Conservation (phyloP, 495 filamentous ascomycete species). For the Tuber melanosporum region DNA sequence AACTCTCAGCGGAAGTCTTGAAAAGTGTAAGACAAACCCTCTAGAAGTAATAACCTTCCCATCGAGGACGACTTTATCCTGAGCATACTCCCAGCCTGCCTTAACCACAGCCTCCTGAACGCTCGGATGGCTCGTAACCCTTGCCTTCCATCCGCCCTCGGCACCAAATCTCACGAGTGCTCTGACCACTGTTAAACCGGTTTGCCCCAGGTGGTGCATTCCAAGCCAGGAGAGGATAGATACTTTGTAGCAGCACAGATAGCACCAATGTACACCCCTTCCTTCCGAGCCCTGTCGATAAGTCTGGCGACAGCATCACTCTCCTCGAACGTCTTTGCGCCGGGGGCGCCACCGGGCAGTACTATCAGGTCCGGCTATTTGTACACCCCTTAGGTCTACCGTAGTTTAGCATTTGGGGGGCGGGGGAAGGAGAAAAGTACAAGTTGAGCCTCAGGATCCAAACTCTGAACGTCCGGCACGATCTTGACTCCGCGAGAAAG, state of each 20-base stretch:
- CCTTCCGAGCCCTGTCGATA: slow-evolving; percentile 16
- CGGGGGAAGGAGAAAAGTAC: neutral
- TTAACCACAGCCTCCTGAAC: slow-evolving; percentile 29
- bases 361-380: slow-evolving; percentile 24
- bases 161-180: neutral
- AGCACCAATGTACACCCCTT: slow-evolving; percentile 19
- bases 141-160: slow-evolving; percentile 19
- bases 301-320: slow-evolving; percentile 18
- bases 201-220: neutral
- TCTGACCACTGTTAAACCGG: neutral
- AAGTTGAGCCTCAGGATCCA: slow-evolving; percentile 4
- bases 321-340: slow-evolving; percentile 29
- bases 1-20: neutral
- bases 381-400: neutral
- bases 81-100: slow-evolving; percentile 28
- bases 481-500: slow-evolving; percentile 29
- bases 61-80: slow-evolving; percentile 28
- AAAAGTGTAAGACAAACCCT: slow-evolving; percentile 11
- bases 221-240: neutral
- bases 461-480: slow-evolving; percentile 21
- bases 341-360: slow-evolving; percentile 29
- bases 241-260: slow-evolving; percentile 31
- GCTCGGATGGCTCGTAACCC: slow-evolving; percentile 33
- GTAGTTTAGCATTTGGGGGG: neutral
- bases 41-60: slow-evolving; percentile 30